Evolutionary conservation across 208 protist genomes (phyloP), one percentile per base, ranked within the genome.

Genomic region (Trypanosoma scelopori): DNA sequence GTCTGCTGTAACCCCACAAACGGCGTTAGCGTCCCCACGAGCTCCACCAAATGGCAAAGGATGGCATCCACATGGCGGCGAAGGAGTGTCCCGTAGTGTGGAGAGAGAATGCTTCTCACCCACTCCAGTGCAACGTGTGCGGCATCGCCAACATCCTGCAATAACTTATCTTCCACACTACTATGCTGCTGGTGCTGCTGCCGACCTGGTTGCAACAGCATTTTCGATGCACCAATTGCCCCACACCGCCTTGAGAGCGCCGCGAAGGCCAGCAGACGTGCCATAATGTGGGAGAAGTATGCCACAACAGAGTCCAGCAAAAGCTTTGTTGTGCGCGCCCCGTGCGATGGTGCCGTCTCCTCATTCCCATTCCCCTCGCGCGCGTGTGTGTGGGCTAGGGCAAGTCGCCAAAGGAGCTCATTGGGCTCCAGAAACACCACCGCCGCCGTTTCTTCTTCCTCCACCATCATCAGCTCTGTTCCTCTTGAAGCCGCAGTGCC

Each of bases 231-330:
- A 2, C 27, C 49, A 18, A 22, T 42, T 28, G 13, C 23, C 4
- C 28, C 41, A 50, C 28, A n/a, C 6, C 41, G 18, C 30, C 25
- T 46, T 1, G 59, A 63, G 0, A 62, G 16, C 12, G 69, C 37
- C 5, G 69, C 50, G 68, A 68, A 68, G 16, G 49, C n/a, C 18
- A 74, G 32, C 23, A 74, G 49, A n/a, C 60, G 69, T 15, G 69
- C 42, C 55, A 68, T 62, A 15, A 74, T 32, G 48, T 74, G 60
- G 6, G 69, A 27, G 63, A 74, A 74, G 28, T 74, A 41, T 3
- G 60, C 60, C 12, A 49, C 4, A 27, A 74, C n/a, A 28, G 58
- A 73, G 2, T 58, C 28, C 27, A 60, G 22, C 30, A 73, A 28
- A 16, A 59, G 13, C 37, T 42, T 12, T 1, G 35, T 25, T 37